A percentile compares a stretch with the other conserved stretches of the same genome.
Conservation (phyloP, 495 filamentous ascomycete genomes). For the Aspergillus egyptiacus region DNA sequence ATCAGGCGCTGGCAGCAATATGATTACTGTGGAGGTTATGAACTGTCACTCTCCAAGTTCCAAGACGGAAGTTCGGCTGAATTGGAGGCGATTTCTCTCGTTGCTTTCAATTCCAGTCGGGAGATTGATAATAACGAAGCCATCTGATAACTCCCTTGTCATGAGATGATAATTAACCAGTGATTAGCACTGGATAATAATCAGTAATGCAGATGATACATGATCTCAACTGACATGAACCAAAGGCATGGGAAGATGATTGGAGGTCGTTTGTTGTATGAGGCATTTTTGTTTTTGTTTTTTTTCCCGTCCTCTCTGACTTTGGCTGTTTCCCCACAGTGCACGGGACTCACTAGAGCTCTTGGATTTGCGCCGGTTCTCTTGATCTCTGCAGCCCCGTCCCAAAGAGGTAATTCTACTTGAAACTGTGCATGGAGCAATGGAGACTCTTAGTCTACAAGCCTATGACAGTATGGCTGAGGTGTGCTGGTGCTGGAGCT, state of each 20-base stretch:
- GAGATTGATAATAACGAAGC: too few species aligned
- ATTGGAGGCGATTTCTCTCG: background rate
- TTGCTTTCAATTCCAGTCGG: background rate
- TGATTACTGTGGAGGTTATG: constrained; percentile 3
- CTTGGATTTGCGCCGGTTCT: constrained; percentile 13
- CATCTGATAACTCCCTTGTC: too few species aligned
- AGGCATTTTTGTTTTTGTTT: constrained; percentile 19
- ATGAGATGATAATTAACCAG: too few species aligned
- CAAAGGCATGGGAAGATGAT: too few species aligned
- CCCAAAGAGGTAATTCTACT: constrained; percentile 19
- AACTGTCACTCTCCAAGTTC: background rate
- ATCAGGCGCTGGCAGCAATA: background rate
- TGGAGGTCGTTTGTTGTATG: constrained; percentile 14
- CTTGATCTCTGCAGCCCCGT: constrained; percentile 10
- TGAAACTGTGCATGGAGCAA: background rate
- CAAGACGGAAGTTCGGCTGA: background rate
- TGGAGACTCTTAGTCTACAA: too few species aligned
- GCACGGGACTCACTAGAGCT: constrained; percentile 15
- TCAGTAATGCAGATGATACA: background rate
- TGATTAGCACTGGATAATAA: too few species aligned
- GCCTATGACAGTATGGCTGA: too few species aligned
- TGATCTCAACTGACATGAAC: constrained; percentile 1
- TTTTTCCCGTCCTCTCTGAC: too few species aligned
- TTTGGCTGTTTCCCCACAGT: constrained; percentile 13
- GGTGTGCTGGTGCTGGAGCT: too few species aligned